Evolutionary conservation across 2,329 filamentous ascomycete genomes (phyloP).

Genomic region (Mycosphaerelloides madeirae): DNA sequence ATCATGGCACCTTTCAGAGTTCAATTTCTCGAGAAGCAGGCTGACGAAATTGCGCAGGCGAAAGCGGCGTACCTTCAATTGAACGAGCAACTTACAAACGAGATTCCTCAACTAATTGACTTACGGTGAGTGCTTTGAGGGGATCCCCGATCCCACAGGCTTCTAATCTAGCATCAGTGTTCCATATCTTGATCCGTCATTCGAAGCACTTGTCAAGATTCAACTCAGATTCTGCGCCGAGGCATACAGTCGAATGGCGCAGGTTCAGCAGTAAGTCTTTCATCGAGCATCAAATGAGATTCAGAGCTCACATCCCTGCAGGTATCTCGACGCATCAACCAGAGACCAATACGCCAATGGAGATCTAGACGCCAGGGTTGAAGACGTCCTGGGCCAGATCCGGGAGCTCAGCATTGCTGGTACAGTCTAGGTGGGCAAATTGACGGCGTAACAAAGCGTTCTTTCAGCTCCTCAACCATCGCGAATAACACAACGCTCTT

Average conservation of each 20-base stretch:
- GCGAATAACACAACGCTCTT: too few relatives aligned
- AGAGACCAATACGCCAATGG: conserved; percentile 94
- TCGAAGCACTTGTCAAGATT: conserved; percentile 98
- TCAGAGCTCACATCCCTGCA: conserved; percentile 6
- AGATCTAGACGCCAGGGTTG: conserved; percentile 83
- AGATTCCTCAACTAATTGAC: conserved; percentile 93
- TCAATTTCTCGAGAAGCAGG: conserved; percentile 25
- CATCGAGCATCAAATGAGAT: neutral
- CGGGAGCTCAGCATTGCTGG: conserved; percentile 88
- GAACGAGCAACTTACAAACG: conserved; percentile 90
- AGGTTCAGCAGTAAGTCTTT: conserved; percentile 82
- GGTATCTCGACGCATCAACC: conserved; percentile 76
- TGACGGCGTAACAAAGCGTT: too few relatives aligned
- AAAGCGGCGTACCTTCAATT: conserved; percentile 91
- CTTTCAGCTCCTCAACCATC: too few relatives aligned
- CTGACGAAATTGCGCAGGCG: conserved; percentile 45
- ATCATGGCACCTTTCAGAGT: conserved; percentile 29
- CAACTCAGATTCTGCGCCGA: conserved; percentile 96
- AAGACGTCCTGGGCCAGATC: conserved; percentile 95
- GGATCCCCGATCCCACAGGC: neutral
- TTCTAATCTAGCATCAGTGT: conserved; percentile 45
- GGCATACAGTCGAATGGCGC: conserved; percentile 95
- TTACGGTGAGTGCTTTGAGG: conserved; percentile 55
- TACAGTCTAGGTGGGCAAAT: conserved; percentile 47
- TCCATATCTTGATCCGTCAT: conserved; percentile 92